These are phyloP conservation scores for Metarhizium rileyi DNA, from an alignment of 2,329 filamentous ascomycete genomes.

Conservation along the genomic window DNA sequence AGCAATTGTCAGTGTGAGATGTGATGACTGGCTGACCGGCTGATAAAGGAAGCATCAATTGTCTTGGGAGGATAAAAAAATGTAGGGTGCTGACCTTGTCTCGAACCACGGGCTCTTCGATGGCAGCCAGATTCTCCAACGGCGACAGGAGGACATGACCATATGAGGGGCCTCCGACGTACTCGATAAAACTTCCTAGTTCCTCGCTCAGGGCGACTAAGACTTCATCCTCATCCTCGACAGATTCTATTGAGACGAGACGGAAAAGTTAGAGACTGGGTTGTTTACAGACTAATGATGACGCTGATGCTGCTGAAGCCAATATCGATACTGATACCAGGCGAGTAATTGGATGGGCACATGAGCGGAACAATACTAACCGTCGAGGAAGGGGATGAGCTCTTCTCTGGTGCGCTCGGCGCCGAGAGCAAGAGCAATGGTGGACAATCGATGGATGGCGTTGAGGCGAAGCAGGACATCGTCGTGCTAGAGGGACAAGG, in stretches of 20 bases:
- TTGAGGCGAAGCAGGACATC: conserved; percentile 97
- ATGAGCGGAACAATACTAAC: conserved; percentile 44
- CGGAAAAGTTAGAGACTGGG: neutral
- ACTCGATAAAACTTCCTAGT: conserved; percentile 92
- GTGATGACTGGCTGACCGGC: no score
- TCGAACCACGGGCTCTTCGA: conserved; percentile 93
- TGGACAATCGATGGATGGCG: conserved; percentile 95
- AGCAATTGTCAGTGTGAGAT: conserved; percentile 6
- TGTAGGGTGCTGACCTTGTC: conserved; percentile 68
- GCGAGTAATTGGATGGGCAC: neutral
- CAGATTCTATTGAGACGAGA: conserved; percentile 61
- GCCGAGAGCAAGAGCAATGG: conserved; percentile 91
- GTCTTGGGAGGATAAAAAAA: neutral
- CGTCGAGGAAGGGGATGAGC: conserved; percentile 97
- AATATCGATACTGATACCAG: neutral
- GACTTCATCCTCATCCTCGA: conserved; percentile 98
- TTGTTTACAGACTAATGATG: neutral
- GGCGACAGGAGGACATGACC: conserved; percentile 95
- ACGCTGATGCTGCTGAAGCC: neutral
- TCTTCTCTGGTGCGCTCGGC: conserved; percentile 96
- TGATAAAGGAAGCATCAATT: neutral
- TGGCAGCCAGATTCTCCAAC: conserved; percentile 93
- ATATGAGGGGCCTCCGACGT: conserved; percentile 87
- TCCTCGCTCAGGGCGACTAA: conserved; percentile 95
- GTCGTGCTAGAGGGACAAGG: conserved; percentile 60